Percentiles rank a stretch among this genome's conserved stretches.
Evolutionary conservation across 495 filamentous ascomycete genomes (phyloP).

Genomic region (Usnea hakonensis): DNA sequence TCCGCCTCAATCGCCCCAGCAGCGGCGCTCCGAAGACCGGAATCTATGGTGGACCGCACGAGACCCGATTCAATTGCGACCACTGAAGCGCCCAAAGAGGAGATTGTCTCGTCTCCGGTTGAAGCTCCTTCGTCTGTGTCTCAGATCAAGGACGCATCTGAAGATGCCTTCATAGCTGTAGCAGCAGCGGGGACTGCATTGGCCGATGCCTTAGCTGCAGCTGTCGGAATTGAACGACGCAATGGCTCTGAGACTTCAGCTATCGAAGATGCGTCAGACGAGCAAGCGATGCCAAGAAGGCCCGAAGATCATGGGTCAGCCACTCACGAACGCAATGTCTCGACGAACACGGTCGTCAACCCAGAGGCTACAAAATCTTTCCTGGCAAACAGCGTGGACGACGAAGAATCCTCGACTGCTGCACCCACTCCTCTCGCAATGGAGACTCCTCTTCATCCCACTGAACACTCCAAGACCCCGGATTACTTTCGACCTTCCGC

Average conservation of each 20-base stretch:
- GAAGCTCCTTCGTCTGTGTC: slow-evolving; percentile 5
- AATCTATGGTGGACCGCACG: neutral
- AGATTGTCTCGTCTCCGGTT: neutral
- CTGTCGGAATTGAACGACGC: slow-evolving; percentile 13
- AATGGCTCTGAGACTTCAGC: neutral
- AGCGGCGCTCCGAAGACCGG: slow-evolving; percentile 12
- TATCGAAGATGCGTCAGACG: neutral
- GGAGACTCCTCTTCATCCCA: slow-evolving; percentile 30
- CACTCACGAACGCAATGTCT: neutral
- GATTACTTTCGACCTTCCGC: slow-evolving; percentile 14
- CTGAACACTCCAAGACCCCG: neutral
- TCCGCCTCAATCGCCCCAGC: slow-evolving; percentile 40
- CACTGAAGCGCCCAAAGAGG: neutral
- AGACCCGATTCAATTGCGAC: neutral
- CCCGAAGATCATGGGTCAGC: neutral
- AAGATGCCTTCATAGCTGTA: slow-evolving; percentile 21
- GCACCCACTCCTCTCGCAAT: slow-evolving; percentile 32
- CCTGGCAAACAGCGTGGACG: slow-evolving; percentile 10
- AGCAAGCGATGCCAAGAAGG: neutral
- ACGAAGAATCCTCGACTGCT: slow-evolving; percentile 21
- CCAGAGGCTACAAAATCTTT: slow-evolving; percentile 15
- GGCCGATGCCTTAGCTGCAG: slow-evolving; percentile 20
- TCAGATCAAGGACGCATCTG: slow-evolving; percentile 13
- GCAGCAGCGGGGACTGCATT: slow-evolving; percentile 23
- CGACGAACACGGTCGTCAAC: slow-evolving; percentile 6